phyloP scores from a whole-genome alignment of 164 flowering plant genomes.

The Kingdonia uniflora region DNA sequence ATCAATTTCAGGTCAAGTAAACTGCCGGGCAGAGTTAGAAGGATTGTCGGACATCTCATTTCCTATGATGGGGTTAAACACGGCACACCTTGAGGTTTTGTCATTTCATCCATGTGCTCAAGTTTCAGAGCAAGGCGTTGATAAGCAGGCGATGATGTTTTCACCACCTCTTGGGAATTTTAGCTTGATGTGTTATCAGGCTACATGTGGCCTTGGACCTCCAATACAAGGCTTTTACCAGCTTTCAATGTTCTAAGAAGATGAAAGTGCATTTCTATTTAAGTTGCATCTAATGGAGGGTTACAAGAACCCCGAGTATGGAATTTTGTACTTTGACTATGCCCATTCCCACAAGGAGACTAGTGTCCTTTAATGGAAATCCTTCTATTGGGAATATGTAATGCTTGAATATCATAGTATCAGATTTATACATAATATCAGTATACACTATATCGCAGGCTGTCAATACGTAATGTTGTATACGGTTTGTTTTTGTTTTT shows the following conservation, averaged over 20 bases:
- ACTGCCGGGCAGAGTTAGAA: constrained; percentile 94
- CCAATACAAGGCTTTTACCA: too few relatives aligned
- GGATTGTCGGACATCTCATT: constrained; percentile 92
- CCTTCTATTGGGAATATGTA: constrained; percentile 95
- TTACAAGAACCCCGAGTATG: constrained; percentile 66
- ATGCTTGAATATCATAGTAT: too few relatives aligned
- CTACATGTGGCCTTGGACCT: too few relatives aligned
- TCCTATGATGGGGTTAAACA: constrained; percentile 64
- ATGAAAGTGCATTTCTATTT: too few relatives aligned
- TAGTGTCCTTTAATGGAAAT: constrained; percentile 76
- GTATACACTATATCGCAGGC: too few relatives aligned
- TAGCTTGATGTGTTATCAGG: too few relatives aligned
- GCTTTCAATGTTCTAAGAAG: too few relatives aligned
- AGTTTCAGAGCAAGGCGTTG: constrained; percentile 83
- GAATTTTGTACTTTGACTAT: constrained; percentile 83
- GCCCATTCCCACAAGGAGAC: constrained; percentile 89
- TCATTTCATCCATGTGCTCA: constrained; percentile 97
- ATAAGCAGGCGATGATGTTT: constrained; percentile 88
- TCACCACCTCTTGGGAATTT: too few relatives aligned
- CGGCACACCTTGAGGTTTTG: constrained; percentile 49
- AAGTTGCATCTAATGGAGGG: too few relatives aligned
- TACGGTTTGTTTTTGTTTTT: too few relatives aligned
- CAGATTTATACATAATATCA: too few relatives aligned
- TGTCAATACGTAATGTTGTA: too few relatives aligned
- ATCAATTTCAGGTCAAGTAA: constrained; percentile 83